Conservation (phyloP, 352 stramenopile genomes). For the Pythium guiyangense region DNA sequence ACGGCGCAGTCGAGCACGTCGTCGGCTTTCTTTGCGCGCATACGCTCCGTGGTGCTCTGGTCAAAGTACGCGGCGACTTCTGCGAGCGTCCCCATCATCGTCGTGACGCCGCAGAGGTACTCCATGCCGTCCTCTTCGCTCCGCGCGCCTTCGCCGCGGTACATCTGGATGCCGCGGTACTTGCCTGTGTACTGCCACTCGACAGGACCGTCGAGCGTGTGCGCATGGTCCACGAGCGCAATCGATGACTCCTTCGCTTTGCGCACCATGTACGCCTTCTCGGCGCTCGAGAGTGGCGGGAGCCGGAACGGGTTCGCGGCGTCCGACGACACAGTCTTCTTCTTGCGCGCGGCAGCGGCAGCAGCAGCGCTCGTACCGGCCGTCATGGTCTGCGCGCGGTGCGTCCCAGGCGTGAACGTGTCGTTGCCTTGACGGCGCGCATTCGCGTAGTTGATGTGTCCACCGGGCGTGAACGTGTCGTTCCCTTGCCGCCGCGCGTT, state of each 20-base stretch:
- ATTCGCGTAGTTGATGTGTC: background rate
- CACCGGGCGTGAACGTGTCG: conserved; percentile 6
- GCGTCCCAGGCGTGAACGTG: conserved; percentile 11
- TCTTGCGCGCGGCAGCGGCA: conserved; percentile 2
- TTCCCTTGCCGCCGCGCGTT: conserved; percentile 8
- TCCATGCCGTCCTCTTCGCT: conserved; percentile 36
- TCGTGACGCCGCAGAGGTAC: conserved; percentile 71
- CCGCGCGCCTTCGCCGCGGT: conserved; percentile 61
- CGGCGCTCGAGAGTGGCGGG: conserved; percentile 30
- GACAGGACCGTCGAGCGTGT: conserved; percentile 67
- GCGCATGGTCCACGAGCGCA: conserved; percentile 62
- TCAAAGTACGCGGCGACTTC: conserved; percentile 69
- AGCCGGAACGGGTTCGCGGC: conserved; percentile 15
- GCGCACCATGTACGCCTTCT: conserved; percentile 58
- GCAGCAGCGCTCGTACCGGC: background rate
- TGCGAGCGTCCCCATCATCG: conserved; percentile 64
- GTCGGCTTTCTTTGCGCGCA: conserved; percentile 54
- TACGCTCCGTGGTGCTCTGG: conserved; percentile 50
- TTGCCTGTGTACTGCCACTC: conserved; percentile 78
- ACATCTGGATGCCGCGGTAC: conserved; percentile 75
- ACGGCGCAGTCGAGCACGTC: conserved; percentile 66
- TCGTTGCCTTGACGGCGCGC: conserved; percentile 5
- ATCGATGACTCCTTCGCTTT: conserved; percentile 66
- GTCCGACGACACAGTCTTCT: background rate
- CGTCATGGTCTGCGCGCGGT: conserved; percentile 3